Base-by-base conservation (phyloP, 2,329 filamentous ascomycete species). In the Thelonectria blattea region DNA sequence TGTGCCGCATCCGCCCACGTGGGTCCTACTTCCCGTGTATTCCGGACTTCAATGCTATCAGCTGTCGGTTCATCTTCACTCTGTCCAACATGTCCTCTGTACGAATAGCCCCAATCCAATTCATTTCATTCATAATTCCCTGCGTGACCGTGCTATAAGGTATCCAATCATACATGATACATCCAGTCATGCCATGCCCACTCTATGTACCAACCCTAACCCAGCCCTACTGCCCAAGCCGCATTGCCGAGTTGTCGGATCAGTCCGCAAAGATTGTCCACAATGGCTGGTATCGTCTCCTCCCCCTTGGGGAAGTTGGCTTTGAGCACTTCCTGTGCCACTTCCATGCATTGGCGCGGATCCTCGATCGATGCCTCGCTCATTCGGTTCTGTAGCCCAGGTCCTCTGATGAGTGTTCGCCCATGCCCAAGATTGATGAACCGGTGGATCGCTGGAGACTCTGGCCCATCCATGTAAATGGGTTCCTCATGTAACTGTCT, bases 241-340 rank as follows among this genome's bases (percentile, higher is more conserved):
- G 83, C 83, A 65, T 80, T 79, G 4, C 83, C 83, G 53, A 91
- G 72, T 63, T 88, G 86, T 63, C 82, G 82, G 67, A 91, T 83
- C 65, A 91, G 74, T 47, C 86, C 81, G 47, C 87, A 83, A 49
- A 91, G 72, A 62, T 91, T 91, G 66, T 90, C 88, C 1, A 91
- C 87, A 46, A 92, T 80, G 1, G 88, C 83, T 12, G 88, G 85
- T 60, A 81, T 66, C 8, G 74, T 71, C 30, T 81, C 80, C 30
- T 77, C 74, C 1, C 74, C 75, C 1, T 72, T 75, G 14, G 73
- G 66, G 60, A 81, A 86, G 71, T 88, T 87, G 41, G 77, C 73
- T 32, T 78, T 75, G 62, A 91, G 77, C 10, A 88, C 76, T 39
- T 84, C 80, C 54, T 87, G 81, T 3, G 85, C 80, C 18, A 85